Base-by-base conservation (phyloP, 139 green algal genomes). In the Chlamydomonas schloesseri region DNA sequence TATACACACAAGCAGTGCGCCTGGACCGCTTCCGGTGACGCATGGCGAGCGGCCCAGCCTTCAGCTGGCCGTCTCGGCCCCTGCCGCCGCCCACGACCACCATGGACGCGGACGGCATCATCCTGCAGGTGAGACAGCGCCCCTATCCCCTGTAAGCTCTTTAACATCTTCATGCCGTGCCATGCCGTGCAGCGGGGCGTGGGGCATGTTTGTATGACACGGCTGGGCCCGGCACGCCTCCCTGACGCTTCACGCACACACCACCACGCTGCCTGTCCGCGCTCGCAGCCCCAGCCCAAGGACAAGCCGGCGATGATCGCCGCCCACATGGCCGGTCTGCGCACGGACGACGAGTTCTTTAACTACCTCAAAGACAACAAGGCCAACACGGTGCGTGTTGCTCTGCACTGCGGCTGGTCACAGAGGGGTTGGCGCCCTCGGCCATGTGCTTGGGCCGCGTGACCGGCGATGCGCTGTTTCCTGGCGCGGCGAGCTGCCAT, bases 331-430 rank as follows among this genome's bases (percentile, higher is more conserved):
- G 31, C 82, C 14, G 91, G 91, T 10, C 33, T 94, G 0, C 85
- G 91, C 24, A 93, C 77, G 2, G 91, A 94, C 46, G 88, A 89
- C 37, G 73, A 94, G 70, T 90, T 92, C 33, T 82, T 81, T 62
- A 46, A n/a, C 15, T 86, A 86, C 84, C 72, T 92, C 68, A 18
- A 53, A 21, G 60, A 86, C 0, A 76, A 88, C 73, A 88, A 88
- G 29, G 33, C 42, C 4, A 5, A 82, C 31, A 87, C 86, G 37
- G 86, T 90, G 26, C 4, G 67, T 8, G 5, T 50, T n/a, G n/a
- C 33, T 29, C 31, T 34, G 33, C 33, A 28, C 8, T 36, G 1
- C 24, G 33, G 3, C 47, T 46, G 0, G 0, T 33, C 20, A 55
- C 13, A 70, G 14, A 71, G 42, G 11, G 62, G 67, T 53, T 77